phyloP scores from a whole-genome alignment of 805 yeast genomes.

The Debaryomyces prosopidis region DNA sequence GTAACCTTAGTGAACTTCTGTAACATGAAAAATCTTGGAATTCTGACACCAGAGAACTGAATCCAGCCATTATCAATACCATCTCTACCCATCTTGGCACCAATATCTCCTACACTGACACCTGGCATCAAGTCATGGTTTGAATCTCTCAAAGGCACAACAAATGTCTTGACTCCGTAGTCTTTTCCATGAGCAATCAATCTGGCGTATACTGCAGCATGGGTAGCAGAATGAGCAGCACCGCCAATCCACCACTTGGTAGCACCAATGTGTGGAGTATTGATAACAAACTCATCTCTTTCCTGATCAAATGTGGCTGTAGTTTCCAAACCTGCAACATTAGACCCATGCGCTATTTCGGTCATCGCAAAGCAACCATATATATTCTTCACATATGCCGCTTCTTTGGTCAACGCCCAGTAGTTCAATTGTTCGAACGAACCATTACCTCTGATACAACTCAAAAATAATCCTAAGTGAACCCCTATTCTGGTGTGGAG shows the following conservation, averaged over 20 bases:
- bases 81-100: slow-evolving; percentile 91
- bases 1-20: slow-evolving; percentile 70
- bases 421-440: slow-evolving; percentile 32
- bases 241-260: slow-evolving; percentile 99
- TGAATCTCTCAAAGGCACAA: slow-evolving; percentile 81
- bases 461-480: slow-evolving; percentile 33
- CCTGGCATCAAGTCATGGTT: slow-evolving; percentile 75
- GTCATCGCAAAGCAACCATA: slow-evolving; percentile 92
- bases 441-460: slow-evolving; percentile 36
- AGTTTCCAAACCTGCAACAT: slow-evolving; percentile 87
- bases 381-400: slow-evolving; percentile 28
- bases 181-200: slow-evolving; percentile 76
- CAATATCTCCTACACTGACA: slow-evolving; percentile 81
- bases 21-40: slow-evolving; percentile 79
- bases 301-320: slow-evolving; percentile 73
- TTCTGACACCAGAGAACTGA: slow-evolving; percentile 75
- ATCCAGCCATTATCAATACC: slow-evolving; percentile 96
- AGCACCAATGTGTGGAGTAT: slow-evolving; percentile 87
- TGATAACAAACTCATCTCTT: slow-evolving; percentile 64
- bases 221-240: slow-evolving; percentile 90
- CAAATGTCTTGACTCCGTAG: slow-evolving; percentile 86
- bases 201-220: slow-evolving; percentile 77
- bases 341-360: slow-evolving; percentile 86
- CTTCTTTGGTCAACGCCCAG: slow-evolving; percentile 34
- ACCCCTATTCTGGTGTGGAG: slow-evolving; percentile 32